A percentile compares a stretch with the other conserved stretches of the same genome.
These are phyloP conservation scores for Aspergillus arachidicola DNA, from an alignment of 2,329 filamentous ascomycete species.

Conservation along the genomic window DNA sequence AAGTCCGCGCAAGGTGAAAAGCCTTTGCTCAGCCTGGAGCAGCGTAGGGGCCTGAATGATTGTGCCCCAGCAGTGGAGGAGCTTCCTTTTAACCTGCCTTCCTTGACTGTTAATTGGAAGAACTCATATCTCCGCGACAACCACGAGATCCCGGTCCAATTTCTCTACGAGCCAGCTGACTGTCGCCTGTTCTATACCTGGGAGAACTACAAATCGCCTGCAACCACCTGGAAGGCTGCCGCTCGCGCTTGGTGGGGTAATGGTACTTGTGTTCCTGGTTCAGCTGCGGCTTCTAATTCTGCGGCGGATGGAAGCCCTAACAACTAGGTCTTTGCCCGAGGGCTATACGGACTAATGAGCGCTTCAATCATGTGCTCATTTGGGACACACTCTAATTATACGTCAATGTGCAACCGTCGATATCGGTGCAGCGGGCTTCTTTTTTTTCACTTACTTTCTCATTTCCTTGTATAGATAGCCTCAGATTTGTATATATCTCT, in stretches of 20 bases:
- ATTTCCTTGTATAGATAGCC: not conserved
- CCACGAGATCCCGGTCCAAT: not conserved
- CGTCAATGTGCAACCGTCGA: not conserved
- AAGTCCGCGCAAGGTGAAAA: not conserved
- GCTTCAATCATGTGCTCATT: too few relatives aligned
- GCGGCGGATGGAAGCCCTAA: too few relatives aligned
- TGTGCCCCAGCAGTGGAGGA: not conserved
- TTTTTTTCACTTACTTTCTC: not conserved
- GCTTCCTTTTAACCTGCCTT: not conserved
- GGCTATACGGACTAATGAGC: not conserved
- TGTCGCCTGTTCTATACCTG: not conserved
- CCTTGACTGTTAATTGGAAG: not conserved
- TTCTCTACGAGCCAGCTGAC: not conserved
- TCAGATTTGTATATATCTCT: not conserved
- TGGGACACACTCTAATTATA: not conserved
- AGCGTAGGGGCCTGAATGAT: not conserved
- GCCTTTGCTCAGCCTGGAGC: not conserved
- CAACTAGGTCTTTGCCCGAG: not conserved
- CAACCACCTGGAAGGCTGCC: not conserved
- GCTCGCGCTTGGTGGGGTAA: not conserved
- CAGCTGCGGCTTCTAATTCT: not conserved
- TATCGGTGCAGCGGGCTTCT: not conserved
- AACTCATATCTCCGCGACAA: not conserved
- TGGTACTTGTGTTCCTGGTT: not conserved
- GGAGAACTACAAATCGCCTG: not conserved